A percentile compares a stretch with the other conserved stretches of the same genome.
phyloP scores from a whole-genome alignment of 140 eudicot species.

The Oenanthe javanica region DNA sequence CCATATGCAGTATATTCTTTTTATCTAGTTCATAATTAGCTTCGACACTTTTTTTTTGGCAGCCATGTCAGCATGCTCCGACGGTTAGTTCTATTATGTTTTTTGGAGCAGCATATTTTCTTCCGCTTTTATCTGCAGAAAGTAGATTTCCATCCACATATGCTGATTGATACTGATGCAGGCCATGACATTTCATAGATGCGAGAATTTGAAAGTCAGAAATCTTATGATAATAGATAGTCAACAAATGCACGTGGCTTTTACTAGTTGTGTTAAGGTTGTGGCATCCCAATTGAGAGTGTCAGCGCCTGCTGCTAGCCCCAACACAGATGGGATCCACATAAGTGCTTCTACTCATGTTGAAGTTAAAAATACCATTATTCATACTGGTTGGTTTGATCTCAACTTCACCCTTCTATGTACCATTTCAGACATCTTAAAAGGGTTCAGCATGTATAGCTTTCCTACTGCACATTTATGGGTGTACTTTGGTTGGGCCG shows the following conservation, averaged over 20 bases:
- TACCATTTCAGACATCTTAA: background rate
- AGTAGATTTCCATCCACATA: slow-evolving; percentile 5
- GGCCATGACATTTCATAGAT: slow-evolving; percentile 80
- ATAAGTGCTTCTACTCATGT: slow-evolving; percentile 67
- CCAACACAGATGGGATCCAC: slow-evolving; percentile 89
- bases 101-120: slow-evolving; percentile 11
- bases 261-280: slow-evolving; percentile 46
- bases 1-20: background rate
- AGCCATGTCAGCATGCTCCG: slow-evolving; percentile 98
- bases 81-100: slow-evolving; percentile 53
- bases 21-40: background rate
- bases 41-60: slow-evolving; percentile 26
- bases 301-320: slow-evolving; percentile 63
- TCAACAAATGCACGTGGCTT: slow-evolving; percentile 75
- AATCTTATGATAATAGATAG: slow-evolving; percentile 49
- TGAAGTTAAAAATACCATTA: slow-evolving; percentile 34
- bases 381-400: slow-evolving; percentile 58
- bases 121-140: background rate
- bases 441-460: background rate
- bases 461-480: background rate
- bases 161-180: slow-evolving; percentile 28
- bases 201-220: slow-evolving; percentile 55
- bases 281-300: slow-evolving; percentile 40
- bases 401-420: background rate
- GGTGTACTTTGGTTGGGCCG: background rate